phyloP scores from a whole-genome alignment of 1,284 basidiomycete genomes.

The Anthracocystis walkeri region DNA sequence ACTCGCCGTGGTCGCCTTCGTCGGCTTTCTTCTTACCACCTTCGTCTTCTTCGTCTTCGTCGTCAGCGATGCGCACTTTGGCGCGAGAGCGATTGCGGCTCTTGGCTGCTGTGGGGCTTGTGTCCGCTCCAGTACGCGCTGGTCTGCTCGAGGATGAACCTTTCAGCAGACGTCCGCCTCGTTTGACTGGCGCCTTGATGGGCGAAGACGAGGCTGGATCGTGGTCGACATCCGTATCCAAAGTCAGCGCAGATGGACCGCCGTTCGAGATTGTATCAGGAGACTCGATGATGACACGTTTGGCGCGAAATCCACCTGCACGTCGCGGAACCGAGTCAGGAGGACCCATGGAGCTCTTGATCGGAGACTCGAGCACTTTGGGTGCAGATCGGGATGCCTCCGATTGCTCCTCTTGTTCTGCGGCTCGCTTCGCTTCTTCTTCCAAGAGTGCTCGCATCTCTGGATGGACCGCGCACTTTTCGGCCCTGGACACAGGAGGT shows the following conservation, averaged over 20 bases:
- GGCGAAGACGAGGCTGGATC: slow-evolving; percentile 35
- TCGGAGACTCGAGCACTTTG: slow-evolving; percentile 16
- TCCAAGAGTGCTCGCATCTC: slow-evolving; percentile 17
- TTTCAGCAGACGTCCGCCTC: slow-evolving; percentile 23
- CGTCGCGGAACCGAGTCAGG: slow-evolving; percentile 47
- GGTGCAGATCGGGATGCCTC: slow-evolving; percentile 3
- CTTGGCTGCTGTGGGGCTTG: slow-evolving; percentile 28
- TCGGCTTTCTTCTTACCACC: background rate
- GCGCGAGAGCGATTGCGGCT: slow-evolving; percentile 7
- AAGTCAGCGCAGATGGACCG: background rate
- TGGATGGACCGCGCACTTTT: slow-evolving; percentile 10
- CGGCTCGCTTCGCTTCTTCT: slow-evolving; percentile 2
- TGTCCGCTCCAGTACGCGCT: slow-evolving; percentile 8
- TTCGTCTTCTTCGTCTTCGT: slow-evolving; percentile 10
- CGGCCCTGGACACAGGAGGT: background rate
- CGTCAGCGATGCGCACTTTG: slow-evolving; percentile 14
- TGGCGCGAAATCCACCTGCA: slow-evolving; percentile 14
- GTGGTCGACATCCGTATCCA: slow-evolving; percentile 11
- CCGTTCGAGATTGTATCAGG: slow-evolving; percentile 13
- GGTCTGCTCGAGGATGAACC: slow-evolving; percentile 10
- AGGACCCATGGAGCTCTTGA: slow-evolving; percentile 44
- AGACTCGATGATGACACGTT: slow-evolving; percentile 27
- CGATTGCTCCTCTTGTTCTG: background rate
- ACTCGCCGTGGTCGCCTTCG: slow-evolving; percentile 1
- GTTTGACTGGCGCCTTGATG: slow-evolving; percentile 37